Evolutionary conservation across 202 grass and related monocot species (phyloP), one percentile per base, ranked within the genome.

Genomic region (Elaeis oleifera): DNA sequence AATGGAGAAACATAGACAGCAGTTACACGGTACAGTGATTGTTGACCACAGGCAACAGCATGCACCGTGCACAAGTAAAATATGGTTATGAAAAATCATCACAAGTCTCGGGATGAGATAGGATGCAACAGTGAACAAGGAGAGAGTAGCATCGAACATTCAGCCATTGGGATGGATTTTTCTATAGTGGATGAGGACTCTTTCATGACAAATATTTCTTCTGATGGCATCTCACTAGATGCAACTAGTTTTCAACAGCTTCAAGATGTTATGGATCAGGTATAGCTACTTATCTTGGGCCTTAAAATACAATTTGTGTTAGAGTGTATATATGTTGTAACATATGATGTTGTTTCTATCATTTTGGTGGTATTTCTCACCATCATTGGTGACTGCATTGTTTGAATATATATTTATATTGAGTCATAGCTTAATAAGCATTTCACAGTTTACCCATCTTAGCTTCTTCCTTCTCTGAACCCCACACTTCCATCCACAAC

Each of bases 211-310:
- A 75, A 83, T 74, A 24, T 84, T 75, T 84, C 80, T 58, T 75
- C 90, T 49, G 73, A 81, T 58, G 80, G 36, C 36, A 44, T 78
- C 61, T 84, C 83, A 5, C 76, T 76, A 73, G 79, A 90, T 80
- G 84, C 85, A 79, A 81, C 64, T 54, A 88, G 79, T 36, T 88
- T 90, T 75, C 74, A 39, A 56, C 81, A 90, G 53, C 91, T 96
- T 67, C 84, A 85, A 63, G 73, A 83, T 79, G 84, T 86, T 71
- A 85, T 90, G 73, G 76, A 73, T 81, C 84, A 90, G 91, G 91
- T 96, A 74, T 64, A 65, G 23, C 39, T 44, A 49, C 1, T 64
- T 65, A 21, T 28, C 67, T 74, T 66, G 16, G 49, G 15, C 16
- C 50, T 58, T 64, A 36, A 17, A 44, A 44, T 13, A 13, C 36